phyloP scores from a whole-genome alignment of 2,329 filamentous ascomycete species.

The Ceratocystis papillata region DNA sequence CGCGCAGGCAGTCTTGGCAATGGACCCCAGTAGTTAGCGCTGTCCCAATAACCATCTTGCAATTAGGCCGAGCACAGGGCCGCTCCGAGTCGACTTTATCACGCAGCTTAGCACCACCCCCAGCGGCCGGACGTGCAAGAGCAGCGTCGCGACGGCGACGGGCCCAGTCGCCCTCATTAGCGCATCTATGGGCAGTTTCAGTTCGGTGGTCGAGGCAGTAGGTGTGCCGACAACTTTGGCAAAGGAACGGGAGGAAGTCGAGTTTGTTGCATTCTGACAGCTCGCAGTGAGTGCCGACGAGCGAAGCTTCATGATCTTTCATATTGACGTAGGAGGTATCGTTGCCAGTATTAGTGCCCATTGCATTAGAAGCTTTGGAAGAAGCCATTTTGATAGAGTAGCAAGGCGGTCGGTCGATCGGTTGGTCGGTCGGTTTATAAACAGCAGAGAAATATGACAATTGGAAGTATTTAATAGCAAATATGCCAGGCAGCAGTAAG shows the following conservation, averaged over 20 bases:
- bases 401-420: neutral
- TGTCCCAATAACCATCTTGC: constrained; percentile 62
- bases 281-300: constrained; percentile 85
- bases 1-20: constrained; percentile 58
- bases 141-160: constrained; percentile 45
- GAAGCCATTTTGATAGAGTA: constrained; percentile 13
- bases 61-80: constrained; percentile 54
- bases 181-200: constrained; percentile 66
- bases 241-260: constrained; percentile 91
- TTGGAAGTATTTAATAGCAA: constrained; percentile 5
- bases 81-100: constrained; percentile 47
- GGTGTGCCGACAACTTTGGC: constrained; percentile 73
- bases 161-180: constrained; percentile 51
- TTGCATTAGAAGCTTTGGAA: constrained; percentile 17
- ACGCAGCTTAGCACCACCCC: constrained; percentile 43
- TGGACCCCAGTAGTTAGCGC: constrained; percentile 57
- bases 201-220: constrained; percentile 92
- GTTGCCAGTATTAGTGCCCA: constrained; percentile 31
- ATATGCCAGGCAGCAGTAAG: constrained; percentile 2
- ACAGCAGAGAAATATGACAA: neutral
- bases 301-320: constrained; percentile 66
- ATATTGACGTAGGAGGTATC: constrained; percentile 58
- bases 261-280: constrained; percentile 85
- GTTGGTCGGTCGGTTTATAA: constrained; percentile 2
- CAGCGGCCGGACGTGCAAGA: constrained; percentile 43